phyloP scores from a whole-genome alignment of 2,329 filamentous ascomycete genomes.

The Trichophyton mentagrophytes region DNA sequence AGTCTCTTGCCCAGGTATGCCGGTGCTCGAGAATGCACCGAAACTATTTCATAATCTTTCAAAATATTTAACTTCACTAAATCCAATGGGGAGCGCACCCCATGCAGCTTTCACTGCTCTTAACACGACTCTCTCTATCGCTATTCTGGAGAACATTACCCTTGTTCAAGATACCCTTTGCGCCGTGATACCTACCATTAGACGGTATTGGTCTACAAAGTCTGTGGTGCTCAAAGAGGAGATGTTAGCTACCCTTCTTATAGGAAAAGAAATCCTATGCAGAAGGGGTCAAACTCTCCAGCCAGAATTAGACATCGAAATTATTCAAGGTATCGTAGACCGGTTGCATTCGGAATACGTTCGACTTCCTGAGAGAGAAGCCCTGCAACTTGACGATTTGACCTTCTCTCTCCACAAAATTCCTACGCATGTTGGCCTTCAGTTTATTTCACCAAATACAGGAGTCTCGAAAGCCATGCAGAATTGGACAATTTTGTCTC shows the following conservation, averaged over 20 bases:
- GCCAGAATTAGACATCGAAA: constrained; percentile 29
- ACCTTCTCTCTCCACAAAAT: constrained; percentile 35
- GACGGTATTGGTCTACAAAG: constrained; percentile 65
- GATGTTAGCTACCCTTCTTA: constrained; percentile 59
- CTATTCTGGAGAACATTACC: constrained; percentile 54
- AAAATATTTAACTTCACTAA: constrained; percentile 48
- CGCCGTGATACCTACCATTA: constrained; percentile 57
- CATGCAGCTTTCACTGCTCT: constrained; percentile 62
- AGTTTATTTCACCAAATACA: constrained; percentile 26
- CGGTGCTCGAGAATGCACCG: constrained; percentile 45
- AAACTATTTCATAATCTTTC: constrained; percentile 46
- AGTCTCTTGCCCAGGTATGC: constrained; percentile 53
- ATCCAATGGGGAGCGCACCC: constrained; percentile 51
- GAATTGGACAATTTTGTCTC: constrained; percentile 30
- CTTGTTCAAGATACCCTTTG: constrained; percentile 49
- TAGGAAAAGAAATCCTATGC: constrained; percentile 48
- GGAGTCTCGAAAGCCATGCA: constrained; percentile 26
- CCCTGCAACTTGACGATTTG: constrained; percentile 67
- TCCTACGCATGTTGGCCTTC: constrained; percentile 24
- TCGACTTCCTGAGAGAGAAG: constrained; percentile 54
- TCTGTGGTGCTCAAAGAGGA: constrained; percentile 57
- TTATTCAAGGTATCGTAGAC: constrained; percentile 54
- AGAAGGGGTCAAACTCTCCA: constrained; percentile 27
- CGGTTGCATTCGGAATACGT: constrained; percentile 67
- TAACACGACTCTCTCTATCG: constrained; percentile 55